Evolutionary conservation across 176 grass and related monocot genomes (phyloP), one percentile per base, ranked within the genome.

Genomic region (Oryza rufipogon): DNA sequence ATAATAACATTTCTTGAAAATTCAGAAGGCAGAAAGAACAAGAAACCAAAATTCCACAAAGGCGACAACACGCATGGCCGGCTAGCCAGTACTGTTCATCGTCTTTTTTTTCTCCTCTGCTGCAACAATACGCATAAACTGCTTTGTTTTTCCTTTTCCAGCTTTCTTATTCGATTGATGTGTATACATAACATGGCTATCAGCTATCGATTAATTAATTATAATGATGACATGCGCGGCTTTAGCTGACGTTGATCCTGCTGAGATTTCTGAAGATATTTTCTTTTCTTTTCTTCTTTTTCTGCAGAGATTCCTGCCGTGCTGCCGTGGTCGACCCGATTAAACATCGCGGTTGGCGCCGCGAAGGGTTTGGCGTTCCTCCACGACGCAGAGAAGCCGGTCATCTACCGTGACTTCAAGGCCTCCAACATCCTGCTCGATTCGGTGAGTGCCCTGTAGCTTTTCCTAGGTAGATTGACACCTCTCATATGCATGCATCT

Each of bases 391-490:
- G 93, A 96, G 91, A 96, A 96, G 73, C 93, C 93, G 65, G 93
- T 96, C 13, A 96, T 96, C 87, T 96, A 96, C 86, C 88, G 93
- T 25, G 93, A 96, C 72, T 96, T 96, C 79, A 96, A 96, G 89
- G 86, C 91, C 49, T 96, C 93, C 61, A 96, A 96, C 77, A 96
- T 96, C 69, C 83, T 96, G 80, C 85, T 96, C 48, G 93, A 96
- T 54, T 89, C 86, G 76, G 93, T 96, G 77, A 91, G 84, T 75
- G 9, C 19, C 17, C 56, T 5, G 1, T 58, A 4, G 2, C 51
- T 7, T 77, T 71, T 81, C 15, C 51, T 56, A 22, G 19, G 54
- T 16, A n/a, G 14, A 64, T 68, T 38, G 17, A 64, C 33, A 13
- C 19, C 7, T 76, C 47, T 49, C 47, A 5, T 49, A 15, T 49